A percentile compares a stretch with the other conserved stretches of the same genome.
phyloP scores from a whole-genome alignment of 257 asterid genomes.

The Nicotiana tabacum region DNA sequence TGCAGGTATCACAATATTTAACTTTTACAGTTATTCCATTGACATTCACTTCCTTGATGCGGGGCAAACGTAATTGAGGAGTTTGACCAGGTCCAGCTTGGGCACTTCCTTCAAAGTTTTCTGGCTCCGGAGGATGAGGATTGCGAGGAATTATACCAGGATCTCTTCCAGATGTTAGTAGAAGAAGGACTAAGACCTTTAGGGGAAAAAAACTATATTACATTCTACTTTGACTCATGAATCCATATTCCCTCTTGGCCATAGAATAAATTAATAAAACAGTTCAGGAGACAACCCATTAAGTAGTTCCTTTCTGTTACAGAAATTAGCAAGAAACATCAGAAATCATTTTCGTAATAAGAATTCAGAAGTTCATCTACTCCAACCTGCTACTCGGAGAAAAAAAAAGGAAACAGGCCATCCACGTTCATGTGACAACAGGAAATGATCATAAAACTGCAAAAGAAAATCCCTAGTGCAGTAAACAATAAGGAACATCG shows the following conservation, averaged over 20 bases:
- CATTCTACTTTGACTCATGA: not conserved
- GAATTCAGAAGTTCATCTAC: not conserved
- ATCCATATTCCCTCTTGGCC: not conserved
- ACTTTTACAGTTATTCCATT: slow-evolving; percentile 74
- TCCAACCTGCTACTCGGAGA: not conserved
- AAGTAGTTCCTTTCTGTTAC: not conserved
- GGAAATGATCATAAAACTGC: not conserved
- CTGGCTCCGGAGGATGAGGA: slow-evolving; percentile 84
- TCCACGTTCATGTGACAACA: not conserved
- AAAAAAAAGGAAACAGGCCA: not conserved
- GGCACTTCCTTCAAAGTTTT: slow-evolving; percentile 35
- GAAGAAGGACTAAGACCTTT: slow-evolving; percentile 69
- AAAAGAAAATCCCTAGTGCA: not conserved
- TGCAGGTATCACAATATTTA: slow-evolving; percentile 89
- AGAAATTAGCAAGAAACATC: slow-evolving; percentile 3
- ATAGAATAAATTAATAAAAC: not conserved
- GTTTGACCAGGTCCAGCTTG: slow-evolving; percentile 44
- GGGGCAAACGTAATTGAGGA: slow-evolving; percentile 53
- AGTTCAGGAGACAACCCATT: not conserved
- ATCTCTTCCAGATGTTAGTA: slow-evolving; percentile 81
- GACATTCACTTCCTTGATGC: slow-evolving; percentile 55
- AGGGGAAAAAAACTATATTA: slow-evolving; percentile 1
- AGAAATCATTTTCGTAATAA: not conserved
- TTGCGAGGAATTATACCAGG: slow-evolving; percentile 96
- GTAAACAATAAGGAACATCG: not conserved